Evolutionary conservation across 2,329 filamentous ascomycete species (phyloP).

Genomic region (Emmonsia crescens): DNA sequence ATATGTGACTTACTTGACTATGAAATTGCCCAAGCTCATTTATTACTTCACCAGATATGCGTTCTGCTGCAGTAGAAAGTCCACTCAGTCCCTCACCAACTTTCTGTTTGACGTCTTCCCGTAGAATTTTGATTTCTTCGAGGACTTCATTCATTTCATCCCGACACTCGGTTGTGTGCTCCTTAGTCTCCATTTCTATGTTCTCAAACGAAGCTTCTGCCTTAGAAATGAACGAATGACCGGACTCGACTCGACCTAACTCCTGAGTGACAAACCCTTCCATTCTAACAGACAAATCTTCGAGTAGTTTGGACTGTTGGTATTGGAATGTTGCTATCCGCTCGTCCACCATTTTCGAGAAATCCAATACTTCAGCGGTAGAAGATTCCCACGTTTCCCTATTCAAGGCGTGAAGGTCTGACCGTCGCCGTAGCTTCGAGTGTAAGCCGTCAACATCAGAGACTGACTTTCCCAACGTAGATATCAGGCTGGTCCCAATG

Average conservation of each 20-base stretch:
- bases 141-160: slow-evolving; percentile 85
- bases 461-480: slow-evolving; percentile 66
- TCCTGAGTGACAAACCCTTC: slow-evolving; percentile 66
- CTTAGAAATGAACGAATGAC: slow-evolving; percentile 58
- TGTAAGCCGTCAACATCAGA: slow-evolving; percentile 70
- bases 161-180: slow-evolving; percentile 44
- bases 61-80: slow-evolving; percentile 71
- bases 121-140: slow-evolving; percentile 81
- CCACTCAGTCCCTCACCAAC: slow-evolving; percentile 77
- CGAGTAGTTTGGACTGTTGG: slow-evolving; percentile 62
- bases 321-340: slow-evolving; percentile 61
- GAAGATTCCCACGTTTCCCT: slow-evolving; percentile 67
- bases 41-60: slow-evolving; percentile 81
- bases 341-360: slow-evolving; percentile 65
- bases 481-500: slow-evolving; percentile 65
- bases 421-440: slow-evolving; percentile 76
- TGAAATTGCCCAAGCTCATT: slow-evolving; percentile 79
- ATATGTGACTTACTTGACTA: slow-evolving; percentile 40
- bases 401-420: slow-evolving; percentile 71
- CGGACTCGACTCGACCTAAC: slow-evolving; percentile 57
- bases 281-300: slow-evolving; percentile 59
- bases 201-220: slow-evolving; percentile 57
- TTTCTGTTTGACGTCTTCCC: slow-evolving; percentile 75
- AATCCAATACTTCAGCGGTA: slow-evolving; percentile 61
- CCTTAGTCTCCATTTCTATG: slow-evolving; percentile 56